A percentile compares a stretch with the other conserved stretches of the same genome.
phyloP scores from a whole-genome alignment of 768 basidiomycete genomes.

The Lyophyllum decastes region DNA sequence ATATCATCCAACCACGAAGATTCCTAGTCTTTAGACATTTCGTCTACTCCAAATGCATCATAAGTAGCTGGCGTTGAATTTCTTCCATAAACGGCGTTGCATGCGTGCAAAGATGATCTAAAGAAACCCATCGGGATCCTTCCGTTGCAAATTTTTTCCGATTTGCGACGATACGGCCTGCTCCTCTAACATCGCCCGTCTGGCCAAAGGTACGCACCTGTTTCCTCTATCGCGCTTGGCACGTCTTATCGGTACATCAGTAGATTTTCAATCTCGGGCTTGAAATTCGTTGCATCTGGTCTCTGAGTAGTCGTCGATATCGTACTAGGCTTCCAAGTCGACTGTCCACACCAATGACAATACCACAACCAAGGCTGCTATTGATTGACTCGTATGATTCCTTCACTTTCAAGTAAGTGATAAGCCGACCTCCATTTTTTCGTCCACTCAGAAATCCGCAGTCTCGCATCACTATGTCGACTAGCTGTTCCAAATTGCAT shows the following conservation, averaged over 20 bases:
- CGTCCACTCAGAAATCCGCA: constrained; percentile 24
- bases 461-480: constrained; percentile 73
- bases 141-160: background rate
- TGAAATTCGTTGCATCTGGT: background rate
- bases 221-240: background rate
- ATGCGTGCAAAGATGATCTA: background rate
- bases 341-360: constrained; percentile 27
- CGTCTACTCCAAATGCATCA: too few relatives aligned
- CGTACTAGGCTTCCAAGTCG: background rate
- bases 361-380: constrained; percentile 53
- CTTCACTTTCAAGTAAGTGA: constrained; percentile 81
- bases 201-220: constrained; percentile 2
- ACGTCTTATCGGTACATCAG: background rate
- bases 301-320: background rate
- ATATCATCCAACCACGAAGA: too few relatives aligned
- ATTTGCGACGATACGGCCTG: background rate
- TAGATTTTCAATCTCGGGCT: background rate
- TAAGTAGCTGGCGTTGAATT: too few relatives aligned
- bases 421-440: background rate
- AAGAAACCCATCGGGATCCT: background rate
- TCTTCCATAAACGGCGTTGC: too few relatives aligned
- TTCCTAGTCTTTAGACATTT: too few relatives aligned
- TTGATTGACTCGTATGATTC: constrained; percentile 87
- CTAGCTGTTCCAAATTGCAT: constrained; percentile 59
- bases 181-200: too few relatives aligned